A percentile compares a stretch with the other conserved stretches of the same genome.
Conservation (phyloP, 2,329 filamentous ascomycete genomes). For the Fusarium avenaceum region DNA sequence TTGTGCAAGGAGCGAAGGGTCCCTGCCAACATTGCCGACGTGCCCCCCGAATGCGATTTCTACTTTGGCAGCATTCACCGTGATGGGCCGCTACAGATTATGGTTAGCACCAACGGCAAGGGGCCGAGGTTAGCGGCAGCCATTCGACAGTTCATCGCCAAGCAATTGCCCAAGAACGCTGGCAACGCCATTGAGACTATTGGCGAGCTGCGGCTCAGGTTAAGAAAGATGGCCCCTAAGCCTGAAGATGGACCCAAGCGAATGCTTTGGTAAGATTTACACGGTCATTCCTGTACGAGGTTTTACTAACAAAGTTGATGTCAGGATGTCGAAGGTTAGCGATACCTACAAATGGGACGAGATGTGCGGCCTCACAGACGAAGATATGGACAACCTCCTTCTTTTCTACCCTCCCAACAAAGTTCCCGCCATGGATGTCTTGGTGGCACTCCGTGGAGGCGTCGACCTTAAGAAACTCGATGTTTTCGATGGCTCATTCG, state of each 20-base stretch:
- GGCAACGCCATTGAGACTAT: conserved; percentile 89
- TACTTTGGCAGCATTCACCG: conserved; percentile 98
- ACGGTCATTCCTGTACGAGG: no score
- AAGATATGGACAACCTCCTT: conserved; percentile 87
- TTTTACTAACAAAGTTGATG: conserved; percentile 15
- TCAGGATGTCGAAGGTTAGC: conserved; percentile 91
- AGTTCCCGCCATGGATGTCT: conserved; percentile 67
- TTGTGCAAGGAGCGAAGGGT: conserved; percentile 88
- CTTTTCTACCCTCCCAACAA: conserved; percentile 74
- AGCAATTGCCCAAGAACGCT: conserved; percentile 79
- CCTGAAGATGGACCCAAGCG: conserved; percentile 83
- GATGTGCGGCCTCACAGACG: conserved; percentile 83
- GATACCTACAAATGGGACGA: conserved; percentile 88
- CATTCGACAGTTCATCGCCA: conserved; percentile 85
- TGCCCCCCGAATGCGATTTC: conserved; percentile 96
- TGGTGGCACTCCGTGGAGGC: conserved; percentile 67
- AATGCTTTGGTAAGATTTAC: conserved; percentile 82
- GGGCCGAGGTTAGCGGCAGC: conserved; percentile 91
- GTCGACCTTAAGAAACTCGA: conserved; percentile 62
- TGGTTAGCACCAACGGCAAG: conserved; percentile 99
- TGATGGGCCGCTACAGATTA: conserved; percentile 95
- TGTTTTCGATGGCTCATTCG: conserved; percentile 71
- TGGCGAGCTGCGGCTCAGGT: conserved; percentile 81
- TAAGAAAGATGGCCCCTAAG: conserved; percentile 81
- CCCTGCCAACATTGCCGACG: conserved; percentile 95